Evolutionary conservation across 257 asterid genomes (phyloP).

Genomic region (Euphrasia confusa): DNA sequence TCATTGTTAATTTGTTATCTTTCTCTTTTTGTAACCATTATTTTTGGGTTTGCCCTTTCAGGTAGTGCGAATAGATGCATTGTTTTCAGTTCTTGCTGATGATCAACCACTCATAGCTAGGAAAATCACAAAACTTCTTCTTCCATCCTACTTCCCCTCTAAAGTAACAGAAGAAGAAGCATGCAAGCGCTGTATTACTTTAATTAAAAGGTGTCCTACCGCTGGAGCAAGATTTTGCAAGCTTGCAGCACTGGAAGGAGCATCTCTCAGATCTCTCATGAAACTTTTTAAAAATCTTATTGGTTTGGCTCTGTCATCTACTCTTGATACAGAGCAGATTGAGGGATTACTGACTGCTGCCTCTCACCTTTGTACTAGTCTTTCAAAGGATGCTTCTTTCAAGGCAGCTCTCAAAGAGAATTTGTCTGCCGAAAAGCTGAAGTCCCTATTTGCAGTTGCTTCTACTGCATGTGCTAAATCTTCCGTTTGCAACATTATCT

Average conservation of each 20-base stretch:
- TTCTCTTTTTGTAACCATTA: neutral
- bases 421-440: constrained; percentile 54
- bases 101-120: constrained; percentile 72
- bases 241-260: constrained; percentile 74
- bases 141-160: constrained; percentile 86
- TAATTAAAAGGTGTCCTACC: constrained; percentile 68
- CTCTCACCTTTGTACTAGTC: constrained; percentile 59
- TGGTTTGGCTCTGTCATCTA: constrained; percentile 46
- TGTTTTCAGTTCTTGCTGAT: constrained; percentile 67
- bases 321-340: constrained; percentile 45
- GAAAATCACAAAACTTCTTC: constrained; percentile 85
- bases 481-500: constrained; percentile 62
- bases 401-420: constrained; percentile 48
- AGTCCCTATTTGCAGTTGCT: constrained; percentile 66
- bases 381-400: constrained; percentile 51
- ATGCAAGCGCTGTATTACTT: constrained; percentile 73
- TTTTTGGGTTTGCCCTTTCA: constrained; percentile 34
- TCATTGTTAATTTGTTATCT: neutral
- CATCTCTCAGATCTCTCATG: constrained; percentile 54
- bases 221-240: constrained; percentile 97
- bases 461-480: constrained; percentile 69
- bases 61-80: constrained; percentile 63
- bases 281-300: constrained; percentile 56
- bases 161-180: constrained; percentile 76
- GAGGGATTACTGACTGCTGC: constrained; percentile 72